These are phyloP conservation scores for Mycena polygramma DNA, from an alignment of 768 basidiomycete species.

Conservation along the genomic window DNA sequence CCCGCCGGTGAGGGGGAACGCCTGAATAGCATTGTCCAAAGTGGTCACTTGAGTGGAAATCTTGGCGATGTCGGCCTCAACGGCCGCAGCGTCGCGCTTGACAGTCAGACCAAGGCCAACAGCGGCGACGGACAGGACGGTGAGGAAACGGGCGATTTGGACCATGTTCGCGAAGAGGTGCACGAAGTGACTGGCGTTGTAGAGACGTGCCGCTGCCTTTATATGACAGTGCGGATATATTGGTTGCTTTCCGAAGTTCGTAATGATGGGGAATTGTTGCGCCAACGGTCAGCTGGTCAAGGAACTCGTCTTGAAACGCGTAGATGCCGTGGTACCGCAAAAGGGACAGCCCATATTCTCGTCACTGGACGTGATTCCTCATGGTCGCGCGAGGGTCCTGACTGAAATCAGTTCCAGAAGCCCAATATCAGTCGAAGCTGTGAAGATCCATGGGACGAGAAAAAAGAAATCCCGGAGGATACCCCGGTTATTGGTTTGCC, in stretches of 20 bases:
- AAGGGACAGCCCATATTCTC: background rate
- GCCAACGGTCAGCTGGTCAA: conserved; percentile 14
- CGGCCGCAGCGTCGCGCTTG: conserved; percentile 43
- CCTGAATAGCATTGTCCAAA: conserved; percentile 47
- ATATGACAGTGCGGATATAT: conserved; percentile 3
- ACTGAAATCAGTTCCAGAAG: background rate
- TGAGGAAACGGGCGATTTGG: conserved; percentile 36
- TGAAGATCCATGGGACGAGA: conserved; percentile 5
- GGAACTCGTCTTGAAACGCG: background rate
- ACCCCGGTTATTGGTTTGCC: background rate
- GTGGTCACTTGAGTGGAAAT: conserved; percentile 45
- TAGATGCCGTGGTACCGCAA: conserved; percentile 1
- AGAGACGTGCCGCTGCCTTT: background rate
- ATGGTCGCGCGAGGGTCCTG: background rate
- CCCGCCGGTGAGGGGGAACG: conserved; percentile 44
- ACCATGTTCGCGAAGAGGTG: conserved; percentile 22
- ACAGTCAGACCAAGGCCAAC: conserved; percentile 39
- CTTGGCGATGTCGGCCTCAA: conserved; percentile 46
- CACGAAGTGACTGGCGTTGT: conserved; percentile 8
- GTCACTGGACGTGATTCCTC: conserved; percentile 9
- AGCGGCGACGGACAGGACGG: conserved; percentile 44
- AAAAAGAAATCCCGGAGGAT: background rate
- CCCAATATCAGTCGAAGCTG: background rate
- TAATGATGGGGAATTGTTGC: conserved; percentile 17
- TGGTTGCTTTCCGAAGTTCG: background rate